Evolutionary conservation across 2,329 filamentous ascomycete species (phyloP).

Genomic region (Phaeoacremonium minimum): DNA sequence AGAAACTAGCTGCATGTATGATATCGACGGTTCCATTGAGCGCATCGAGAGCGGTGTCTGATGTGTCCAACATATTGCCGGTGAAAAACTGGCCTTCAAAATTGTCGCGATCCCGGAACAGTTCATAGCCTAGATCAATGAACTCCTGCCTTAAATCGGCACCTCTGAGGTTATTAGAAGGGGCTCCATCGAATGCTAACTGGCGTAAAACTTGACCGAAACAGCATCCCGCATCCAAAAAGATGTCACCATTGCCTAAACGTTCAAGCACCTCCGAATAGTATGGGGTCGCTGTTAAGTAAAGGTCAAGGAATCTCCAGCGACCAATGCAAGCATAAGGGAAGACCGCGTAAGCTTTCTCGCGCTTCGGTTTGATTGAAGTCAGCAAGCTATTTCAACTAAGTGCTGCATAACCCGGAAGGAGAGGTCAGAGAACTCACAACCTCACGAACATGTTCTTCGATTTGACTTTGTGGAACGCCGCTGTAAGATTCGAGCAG

Average conservation of each 20-base stretch:
- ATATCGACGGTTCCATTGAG: slow-evolving; percentile 20
- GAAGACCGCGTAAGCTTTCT: slow-evolving; percentile 28
- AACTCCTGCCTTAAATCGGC: slow-evolving; percentile 28
- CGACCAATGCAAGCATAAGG: slow-evolving; percentile 32
- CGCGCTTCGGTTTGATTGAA: slow-evolving; percentile 17
- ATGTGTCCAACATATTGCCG: slow-evolving; percentile 18
- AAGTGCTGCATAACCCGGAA: not conserved
- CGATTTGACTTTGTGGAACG: slow-evolving; percentile 14
- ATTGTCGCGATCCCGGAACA: slow-evolving; percentile 22
- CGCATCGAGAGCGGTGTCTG: slow-evolving; percentile 7
- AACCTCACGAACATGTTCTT: slow-evolving; percentile 12
- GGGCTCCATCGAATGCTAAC: slow-evolving; percentile 31
- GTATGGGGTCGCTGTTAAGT: slow-evolving; percentile 20
- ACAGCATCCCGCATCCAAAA: slow-evolving; percentile 38
- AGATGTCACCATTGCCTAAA: slow-evolving; percentile 17
- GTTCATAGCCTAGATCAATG: slow-evolving; percentile 25
- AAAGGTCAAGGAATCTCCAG: slow-evolving; percentile 32
- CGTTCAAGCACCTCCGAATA: slow-evolving; percentile 22
- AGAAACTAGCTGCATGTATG: slow-evolving; percentile 22
- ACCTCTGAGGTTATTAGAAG: slow-evolving; percentile 29
- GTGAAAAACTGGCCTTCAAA: slow-evolving; percentile 13
- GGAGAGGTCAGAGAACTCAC: slow-evolving; percentile 8
- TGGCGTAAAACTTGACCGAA: slow-evolving; percentile 40
- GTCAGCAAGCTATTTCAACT: not conserved
- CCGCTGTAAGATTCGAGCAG: slow-evolving; percentile 17